Evolutionary conservation across 352 stramenopile species (phyloP), one percentile per base, ranked within the genome.

Genomic region (Globisporangium cystogenes): DNA sequence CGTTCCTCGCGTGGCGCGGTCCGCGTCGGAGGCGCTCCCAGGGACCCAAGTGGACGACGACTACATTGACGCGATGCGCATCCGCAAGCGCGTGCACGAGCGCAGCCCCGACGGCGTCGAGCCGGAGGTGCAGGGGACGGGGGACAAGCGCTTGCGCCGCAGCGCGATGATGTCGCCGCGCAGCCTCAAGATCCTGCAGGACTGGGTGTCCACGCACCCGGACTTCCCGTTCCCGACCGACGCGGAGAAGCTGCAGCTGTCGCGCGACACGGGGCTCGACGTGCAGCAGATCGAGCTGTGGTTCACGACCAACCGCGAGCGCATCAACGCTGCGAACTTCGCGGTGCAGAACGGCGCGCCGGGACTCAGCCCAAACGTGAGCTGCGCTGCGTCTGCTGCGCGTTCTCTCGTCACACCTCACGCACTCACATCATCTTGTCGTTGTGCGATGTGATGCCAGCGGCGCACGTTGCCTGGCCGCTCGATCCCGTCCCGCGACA

Each of bases 211-310:
- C 20, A 59, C 68, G 10, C 80, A 86, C 51, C 67, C 77, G 45
- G 75, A 92, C 46, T 87, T 77, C 51, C 75, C 76, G 6, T 76
- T 83, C 49, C 79, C 77, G 6, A 72, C 69, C 4, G 83, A 92
- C 39, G 51, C 62, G 0, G 83, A 92, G 62, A 86, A 85, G 58
- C 57, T 87, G 33, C 76, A 90, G 58, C 77, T 94, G 11, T 82
- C 76, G 33, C 67, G 72, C 31, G 79, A 90, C 26, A 90, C 81
- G 0, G 79, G 83, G 1, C 56, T 94, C 10, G 81, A 92, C 47
- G 70, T 91, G 16, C 74, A 78, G 48, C 83, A 94, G 66, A 79
- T 92, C 27, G 83, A 94, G 54, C 70, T 78, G n/a, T 94, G 81
- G 83, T 82, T 94, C 50, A 82, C 82, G 54, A 90, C 68, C 65